Base-by-base conservation (phyloP, 768 basidiomycete species). In the Amanita subjunquillea region DNA sequence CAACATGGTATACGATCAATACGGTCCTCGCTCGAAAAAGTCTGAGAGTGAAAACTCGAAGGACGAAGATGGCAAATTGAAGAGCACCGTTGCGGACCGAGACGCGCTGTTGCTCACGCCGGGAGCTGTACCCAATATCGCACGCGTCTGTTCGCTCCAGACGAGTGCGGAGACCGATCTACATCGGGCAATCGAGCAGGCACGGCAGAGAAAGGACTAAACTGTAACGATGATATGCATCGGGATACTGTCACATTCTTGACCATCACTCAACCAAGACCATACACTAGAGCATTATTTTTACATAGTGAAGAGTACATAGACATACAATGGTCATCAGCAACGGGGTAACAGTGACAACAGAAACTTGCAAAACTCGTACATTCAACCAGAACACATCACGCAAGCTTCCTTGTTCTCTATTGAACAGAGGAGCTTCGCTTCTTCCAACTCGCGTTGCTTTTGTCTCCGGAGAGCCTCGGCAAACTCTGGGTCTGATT, bases 341-440 rank as follows among this genome's bases (percentile, higher is more conserved):
- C 39, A 52, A 32, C 51, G 46, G 38, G 17, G 38, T 43, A 51
- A 32, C n/a, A 39, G n/a, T 23, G 34, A 51, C 27, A 32, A 43
- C 41, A 51, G 42, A 1, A 34, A 34, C 10, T 34, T 10, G 9
- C 30, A 13, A 1, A 13, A 15, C 20, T 10, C 12, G 22, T 1
- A 30, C 38, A 27, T 43, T 79, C 66, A 90, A 51, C 84, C 87
- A 55, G 88, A 91, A 70, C 90, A 92, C 90, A 93, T 93, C 65
- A 92, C 60, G 63, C 91, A 95, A 1, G 87, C 90, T 51, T 95
- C 92, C 74, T 93, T 93, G 69, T 95, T 95, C 67, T 94, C 91
- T 46, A 95, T 59, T 56, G 88, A 90, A 63, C 93, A 95, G 64
- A 78, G 67, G 53, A 93, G 66, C 69, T 85, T 84, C 4, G 83